Base-by-base conservation (phyloP, 768 basidiomycete genomes). In the Leccinum subgranulosum region DNA sequence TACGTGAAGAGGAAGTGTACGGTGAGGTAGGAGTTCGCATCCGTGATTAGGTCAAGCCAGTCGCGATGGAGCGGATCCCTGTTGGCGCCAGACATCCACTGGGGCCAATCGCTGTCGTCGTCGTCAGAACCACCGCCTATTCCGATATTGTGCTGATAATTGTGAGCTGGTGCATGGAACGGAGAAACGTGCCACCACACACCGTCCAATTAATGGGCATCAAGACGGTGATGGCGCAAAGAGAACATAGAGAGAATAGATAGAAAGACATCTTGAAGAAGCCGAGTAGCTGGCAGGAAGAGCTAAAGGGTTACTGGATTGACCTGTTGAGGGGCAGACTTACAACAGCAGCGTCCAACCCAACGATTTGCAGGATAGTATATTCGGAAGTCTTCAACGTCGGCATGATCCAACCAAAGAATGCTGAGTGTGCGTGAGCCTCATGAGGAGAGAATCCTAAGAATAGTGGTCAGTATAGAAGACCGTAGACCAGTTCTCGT, bases 141-240 rank as follows among this genome's bases (percentile, higher is more conserved):
- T 55, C 86, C 88, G 67, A 85, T 86, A 61, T 88, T 90, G 62
- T 88, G 84, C 89, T 90, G 48, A 51, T 23, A 28, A 43, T 21
- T 3, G 39, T 66, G 49, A 63, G 51, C 17, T 17, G 1, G n/a
- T n/a, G 34, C n/a, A 39, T 1, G 27, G n/a, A 25, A 59, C n/a
- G 53, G 12, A 14, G 17, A 4, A 25, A 47, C 17, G 27, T 48
- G 29, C 31, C 15, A 43, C 2, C 6, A 73, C 85, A 66, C 61
- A 95, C 95, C 77, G 86, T 91, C 78, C 89, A 88, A 65, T 99
- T 98, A 49, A 98, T 80, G 2, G 97, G 97, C 86, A 98, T 96
- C 12, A 99, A 81, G n/a, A 95, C 85, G 6, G 83, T 71, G 8
- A 87, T 74, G 0, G 94, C 94, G 57, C 93, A 87, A 49, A 92